Evolutionary conservation across 768 basidiomycete species (phyloP).

Genomic region (Glaciozyma martinii): DNA sequence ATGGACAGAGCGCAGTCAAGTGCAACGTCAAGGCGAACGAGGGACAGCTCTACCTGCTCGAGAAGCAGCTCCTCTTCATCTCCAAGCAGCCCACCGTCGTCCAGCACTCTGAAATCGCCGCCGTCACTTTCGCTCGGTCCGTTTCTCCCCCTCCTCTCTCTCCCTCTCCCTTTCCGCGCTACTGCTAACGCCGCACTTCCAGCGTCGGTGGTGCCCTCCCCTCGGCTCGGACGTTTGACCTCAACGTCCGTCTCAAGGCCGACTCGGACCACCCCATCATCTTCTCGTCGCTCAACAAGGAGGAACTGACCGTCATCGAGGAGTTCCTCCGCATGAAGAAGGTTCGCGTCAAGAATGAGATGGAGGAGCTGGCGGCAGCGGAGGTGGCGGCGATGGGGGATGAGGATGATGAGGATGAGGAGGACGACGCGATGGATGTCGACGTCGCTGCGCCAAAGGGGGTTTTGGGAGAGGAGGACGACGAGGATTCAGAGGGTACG

Average conservation of each 20-base stretch:
- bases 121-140: slow-evolving; percentile 75
- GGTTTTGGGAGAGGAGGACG: slow-evolving; percentile 48
- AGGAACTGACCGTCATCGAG: slow-evolving; percentile 81
- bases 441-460: slow-evolving; percentile 35
- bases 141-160: too few relatives aligned
- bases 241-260: slow-evolving; percentile 75
- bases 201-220: slow-evolving; percentile 78
- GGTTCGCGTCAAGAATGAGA: slow-evolving; percentile 89
- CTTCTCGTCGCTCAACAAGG: slow-evolving; percentile 90
- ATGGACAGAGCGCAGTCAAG: slow-evolving; percentile 90
- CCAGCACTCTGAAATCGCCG: slow-evolving; percentile 79
- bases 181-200: slow-evolving; percentile 4
- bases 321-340: slow-evolving; percentile 75
- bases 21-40: slow-evolving; percentile 94
- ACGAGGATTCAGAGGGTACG: slow-evolving; percentile 64
- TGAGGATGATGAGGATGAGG: slow-evolving; percentile 52
- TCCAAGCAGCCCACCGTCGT: slow-evolving; percentile 88
- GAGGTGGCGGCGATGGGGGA: slow-evolving; percentile 53
- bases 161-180: neutral
- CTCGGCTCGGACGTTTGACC: slow-evolving; percentile 85
- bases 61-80: slow-evolving; percentile 96
- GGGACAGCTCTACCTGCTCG: slow-evolving; percentile 94
- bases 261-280: slow-evolving; percentile 62
- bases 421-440: slow-evolving; percentile 47
- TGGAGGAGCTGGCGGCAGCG: slow-evolving; percentile 55